phyloP scores from a whole-genome alignment of 306 rosid genomes.

The Prinsepia uniflora region DNA sequence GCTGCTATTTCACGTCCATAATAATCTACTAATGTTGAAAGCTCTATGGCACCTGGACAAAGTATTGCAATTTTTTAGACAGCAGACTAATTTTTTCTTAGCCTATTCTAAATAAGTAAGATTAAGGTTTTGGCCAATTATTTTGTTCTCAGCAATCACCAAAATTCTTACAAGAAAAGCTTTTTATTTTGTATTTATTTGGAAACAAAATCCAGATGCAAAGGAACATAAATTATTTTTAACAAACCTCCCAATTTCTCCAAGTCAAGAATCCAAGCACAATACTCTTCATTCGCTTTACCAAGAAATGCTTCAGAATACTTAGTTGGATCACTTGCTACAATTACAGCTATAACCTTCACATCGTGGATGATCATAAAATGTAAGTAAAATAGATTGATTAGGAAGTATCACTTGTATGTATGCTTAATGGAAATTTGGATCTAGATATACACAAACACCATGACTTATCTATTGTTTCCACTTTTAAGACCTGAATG shows the following conservation, averaged over 20 bases:
- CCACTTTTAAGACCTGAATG: background rate
- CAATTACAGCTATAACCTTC: slow-evolving; percentile 38
- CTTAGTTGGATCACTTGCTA: slow-evolving; percentile 67
- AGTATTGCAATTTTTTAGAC: slow-evolving; percentile 22
- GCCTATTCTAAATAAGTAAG: background rate
- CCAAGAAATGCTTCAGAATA: slow-evolving; percentile 90
- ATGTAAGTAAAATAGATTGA: background rate
- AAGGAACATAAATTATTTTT: slow-evolving; percentile 1
- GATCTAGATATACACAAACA: background rate
- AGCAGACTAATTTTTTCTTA: slow-evolving; percentile 13
- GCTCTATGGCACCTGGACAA: slow-evolving; percentile 87
- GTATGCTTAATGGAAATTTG: background rate
- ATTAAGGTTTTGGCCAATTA: background rate
- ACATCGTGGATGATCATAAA: slow-evolving; percentile 8
- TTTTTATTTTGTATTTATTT: background rate
- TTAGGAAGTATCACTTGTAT: background rate
- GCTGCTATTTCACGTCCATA: slow-evolving; percentile 94
- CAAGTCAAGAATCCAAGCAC: slow-evolving; percentile 85
- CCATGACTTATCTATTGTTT: background rate
- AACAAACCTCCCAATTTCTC: slow-evolving; percentile 98
- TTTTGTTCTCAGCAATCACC: background rate
- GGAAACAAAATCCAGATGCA: background rate
- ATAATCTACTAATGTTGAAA: slow-evolving; percentile 77
- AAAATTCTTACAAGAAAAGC: background rate
- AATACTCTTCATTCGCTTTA: slow-evolving; percentile 78